Conservation (phyloP, 306 rosid species). For the Delonix regia region DNA sequence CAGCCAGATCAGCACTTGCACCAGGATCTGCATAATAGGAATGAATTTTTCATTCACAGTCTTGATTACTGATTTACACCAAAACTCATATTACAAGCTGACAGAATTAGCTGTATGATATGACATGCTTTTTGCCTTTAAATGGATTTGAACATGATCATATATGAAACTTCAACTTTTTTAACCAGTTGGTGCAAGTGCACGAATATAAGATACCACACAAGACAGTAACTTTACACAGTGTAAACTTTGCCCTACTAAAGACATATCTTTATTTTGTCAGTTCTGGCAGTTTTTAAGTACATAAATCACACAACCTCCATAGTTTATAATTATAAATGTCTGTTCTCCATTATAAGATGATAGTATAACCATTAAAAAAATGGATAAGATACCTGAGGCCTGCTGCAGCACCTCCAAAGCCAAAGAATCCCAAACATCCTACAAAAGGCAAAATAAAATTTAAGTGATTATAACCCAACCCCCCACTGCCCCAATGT, state of each 20-base stretch:
- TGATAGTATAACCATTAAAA: background rate
- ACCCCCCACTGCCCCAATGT: background rate
- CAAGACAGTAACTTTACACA: background rate
- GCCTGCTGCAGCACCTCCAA: constrained; percentile 86
- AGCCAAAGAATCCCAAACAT: constrained; percentile 87
- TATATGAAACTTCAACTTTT: constrained; percentile 15
- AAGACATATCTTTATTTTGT: constrained; percentile 10
- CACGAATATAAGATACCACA: constrained; percentile 18
- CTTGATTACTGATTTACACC: constrained; percentile 25
- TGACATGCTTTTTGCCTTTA: constrained; percentile 4
- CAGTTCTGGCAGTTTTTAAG: constrained; percentile 11
- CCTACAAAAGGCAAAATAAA: constrained; percentile 52
- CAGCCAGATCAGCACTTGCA: constrained; percentile 98
- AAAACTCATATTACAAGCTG: constrained; percentile 7
- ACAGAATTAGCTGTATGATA: background rate
- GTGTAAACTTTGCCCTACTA: background rate
- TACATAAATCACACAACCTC: background rate
- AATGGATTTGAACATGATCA: constrained; percentile 12
- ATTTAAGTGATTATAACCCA: background rate
- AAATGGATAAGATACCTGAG: constrained; percentile 59
- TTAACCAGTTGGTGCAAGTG: constrained; percentile 22
- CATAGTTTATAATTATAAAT: background rate
- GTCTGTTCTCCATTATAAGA: background rate
- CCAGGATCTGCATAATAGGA: constrained; percentile 70
- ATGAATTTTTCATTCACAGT: constrained; percentile 15